These are phyloP conservation scores for Pelargonium citronellum DNA, from an alignment of 441 rosid genomes.

Conservation along the genomic window DNA sequence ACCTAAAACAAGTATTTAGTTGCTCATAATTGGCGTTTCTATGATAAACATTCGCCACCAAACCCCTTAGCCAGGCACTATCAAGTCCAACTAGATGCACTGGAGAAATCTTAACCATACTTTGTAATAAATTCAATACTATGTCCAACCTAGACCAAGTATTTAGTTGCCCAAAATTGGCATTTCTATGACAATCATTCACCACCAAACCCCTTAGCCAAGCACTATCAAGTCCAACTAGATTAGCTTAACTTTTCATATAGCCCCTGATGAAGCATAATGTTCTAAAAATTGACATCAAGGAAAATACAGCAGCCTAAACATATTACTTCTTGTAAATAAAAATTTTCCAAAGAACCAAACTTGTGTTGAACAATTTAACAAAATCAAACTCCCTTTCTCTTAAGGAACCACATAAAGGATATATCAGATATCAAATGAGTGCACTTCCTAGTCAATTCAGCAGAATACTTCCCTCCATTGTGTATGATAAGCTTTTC, in stretches of 20 bases:
- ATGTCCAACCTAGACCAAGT: not conserved
- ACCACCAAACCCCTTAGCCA: not conserved
- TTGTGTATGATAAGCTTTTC: constrained; percentile 52
- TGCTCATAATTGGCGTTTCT: not conserved
- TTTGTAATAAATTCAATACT: not conserved
- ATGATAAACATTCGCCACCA: not conserved
- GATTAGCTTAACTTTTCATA: not conserved
- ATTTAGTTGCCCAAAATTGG: not conserved
- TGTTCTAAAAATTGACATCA: too few species aligned
- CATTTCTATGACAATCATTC: not conserved
- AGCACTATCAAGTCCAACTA: constrained; percentile 6
- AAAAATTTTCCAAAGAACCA: too few species aligned
- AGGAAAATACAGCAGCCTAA: not conserved
- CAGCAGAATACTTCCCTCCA: constrained; percentile 91
- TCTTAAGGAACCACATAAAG: constrained; percentile 33
- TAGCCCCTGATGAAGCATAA: too few species aligned
- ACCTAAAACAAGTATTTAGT: not conserved
- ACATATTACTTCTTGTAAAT: not conserved
- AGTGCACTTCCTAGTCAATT: constrained; percentile 78
- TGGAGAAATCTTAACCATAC: not conserved
- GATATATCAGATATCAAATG: constrained; percentile 96
- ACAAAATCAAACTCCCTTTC: constrained; percentile 12
- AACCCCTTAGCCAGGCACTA: constrained; percentile 1
- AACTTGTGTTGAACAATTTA: not conserved
- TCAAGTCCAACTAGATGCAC: not conserved